A percentile compares a stretch with the other conserved stretches of the same genome.
phyloP scores from a whole-genome alignment of 2,329 filamentous ascomycete species.

The Aureobasidium sp. region DNA sequence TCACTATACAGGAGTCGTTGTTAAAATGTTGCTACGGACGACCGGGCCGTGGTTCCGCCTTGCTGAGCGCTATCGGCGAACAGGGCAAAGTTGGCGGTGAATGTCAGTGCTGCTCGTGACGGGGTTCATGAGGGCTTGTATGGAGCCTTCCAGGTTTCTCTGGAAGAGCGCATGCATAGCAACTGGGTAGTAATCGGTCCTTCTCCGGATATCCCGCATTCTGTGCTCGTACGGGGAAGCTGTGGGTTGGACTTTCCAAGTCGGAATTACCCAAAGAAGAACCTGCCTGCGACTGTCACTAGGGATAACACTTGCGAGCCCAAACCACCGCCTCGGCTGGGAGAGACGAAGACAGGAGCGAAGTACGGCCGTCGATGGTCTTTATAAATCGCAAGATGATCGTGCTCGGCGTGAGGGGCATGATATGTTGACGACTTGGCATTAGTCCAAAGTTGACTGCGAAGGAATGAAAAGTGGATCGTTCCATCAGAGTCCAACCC shows the following conservation, averaged over 20 bases:
- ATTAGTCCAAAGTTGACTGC: background rate
- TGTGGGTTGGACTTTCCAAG: background rate
- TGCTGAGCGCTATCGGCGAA: background rate
- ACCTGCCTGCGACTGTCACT: background rate
- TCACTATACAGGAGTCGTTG: too few species aligned
- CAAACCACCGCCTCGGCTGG: background rate
- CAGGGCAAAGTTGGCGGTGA: background rate
- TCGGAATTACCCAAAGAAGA: background rate
- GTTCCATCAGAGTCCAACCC: background rate
- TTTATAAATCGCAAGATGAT: background rate
- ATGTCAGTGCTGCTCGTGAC: background rate
- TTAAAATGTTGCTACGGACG: background rate
- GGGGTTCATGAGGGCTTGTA: background rate
- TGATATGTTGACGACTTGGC: background rate
- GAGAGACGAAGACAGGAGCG: background rate
- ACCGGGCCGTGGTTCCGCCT: background rate
- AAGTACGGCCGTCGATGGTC: conserved; percentile 2
- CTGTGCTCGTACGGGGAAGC: background rate
- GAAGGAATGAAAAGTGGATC: background rate
- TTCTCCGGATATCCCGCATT: conserved; percentile 1
- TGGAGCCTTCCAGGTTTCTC: background rate
- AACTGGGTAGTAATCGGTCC: background rate
- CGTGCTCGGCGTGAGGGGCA: background rate
- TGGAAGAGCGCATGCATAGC: background rate
- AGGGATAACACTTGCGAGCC: background rate